These are phyloP conservation scores for Monosporascus cannonballus DNA, from an alignment of 2,329 filamentous ascomycete species.

Conservation along the genomic window DNA sequence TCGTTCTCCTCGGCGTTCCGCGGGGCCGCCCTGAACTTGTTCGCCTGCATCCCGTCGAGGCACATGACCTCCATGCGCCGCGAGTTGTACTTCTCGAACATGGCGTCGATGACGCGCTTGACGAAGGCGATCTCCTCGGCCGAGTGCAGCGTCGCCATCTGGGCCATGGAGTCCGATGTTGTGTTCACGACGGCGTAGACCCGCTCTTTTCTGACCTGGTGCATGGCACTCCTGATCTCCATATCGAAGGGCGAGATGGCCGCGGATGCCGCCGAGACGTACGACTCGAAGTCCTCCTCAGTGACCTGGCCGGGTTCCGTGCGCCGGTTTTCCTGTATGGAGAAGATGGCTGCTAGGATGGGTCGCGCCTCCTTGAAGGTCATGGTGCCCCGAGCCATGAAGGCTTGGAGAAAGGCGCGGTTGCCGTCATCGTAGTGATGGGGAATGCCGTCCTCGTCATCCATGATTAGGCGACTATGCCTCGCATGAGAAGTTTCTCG, in stretches of 20 bases:
- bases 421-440: slow-evolving; percentile 55
- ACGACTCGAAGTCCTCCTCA: slow-evolving; percentile 59
- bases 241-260: slow-evolving; percentile 76
- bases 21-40: slow-evolving; percentile 57
- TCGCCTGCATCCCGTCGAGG: slow-evolving; percentile 71
- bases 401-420: slow-evolving; percentile 84
- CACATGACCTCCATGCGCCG: slow-evolving; percentile 77
- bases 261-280: slow-evolving; percentile 64
- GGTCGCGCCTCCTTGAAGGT: slow-evolving; percentile 68
- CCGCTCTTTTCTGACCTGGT: slow-evolving; percentile 62
- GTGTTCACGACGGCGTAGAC: slow-evolving; percentile 85
- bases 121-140: slow-evolving; percentile 86
- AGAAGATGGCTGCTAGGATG: slow-evolving; percentile 71
- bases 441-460: slow-evolving; percentile 27
- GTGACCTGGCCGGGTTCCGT: slow-evolving; percentile 56
- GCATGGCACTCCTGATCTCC: slow-evolving; percentile 70
- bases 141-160: slow-evolving; percentile 74
- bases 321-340: slow-evolving; percentile 36
- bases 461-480: slow-evolving; percentile 3
- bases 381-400: slow-evolving; percentile 72
- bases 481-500: background rate
- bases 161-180: slow-evolving; percentile 75
- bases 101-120: slow-evolving; percentile 78
- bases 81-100: slow-evolving; percentile 88
- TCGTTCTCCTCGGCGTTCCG: slow-evolving; percentile 24